These are phyloP conservation scores for Cucumis variabilis DNA, from an alignment of 331 rosid genomes.

Conservation along the genomic window DNA sequence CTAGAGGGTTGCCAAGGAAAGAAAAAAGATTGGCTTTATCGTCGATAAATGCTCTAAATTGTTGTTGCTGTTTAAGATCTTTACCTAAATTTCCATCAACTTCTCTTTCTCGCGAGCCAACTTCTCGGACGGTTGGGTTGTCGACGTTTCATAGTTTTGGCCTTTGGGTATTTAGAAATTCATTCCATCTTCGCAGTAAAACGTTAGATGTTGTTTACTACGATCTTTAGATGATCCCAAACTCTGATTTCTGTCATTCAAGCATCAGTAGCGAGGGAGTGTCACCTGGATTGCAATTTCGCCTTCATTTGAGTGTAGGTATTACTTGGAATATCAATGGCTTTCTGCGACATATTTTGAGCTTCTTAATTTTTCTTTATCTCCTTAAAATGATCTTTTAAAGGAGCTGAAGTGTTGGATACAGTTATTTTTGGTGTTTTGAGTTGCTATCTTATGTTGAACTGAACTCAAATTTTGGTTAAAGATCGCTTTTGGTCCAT, in stretches of 20 bases:
- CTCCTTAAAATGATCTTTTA: not conserved
- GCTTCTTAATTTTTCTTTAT: not conserved
- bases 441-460: not conserved
- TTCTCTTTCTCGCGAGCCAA: slow-evolving; percentile 6
- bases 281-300: not conserved
- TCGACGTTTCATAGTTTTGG: not conserved
- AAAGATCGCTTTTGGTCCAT: no score
- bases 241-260: not conserved
- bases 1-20: not conserved
- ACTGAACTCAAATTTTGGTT: not conserved
- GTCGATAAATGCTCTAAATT: not conserved
- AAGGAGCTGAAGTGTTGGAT: slow-evolving; percentile 11
- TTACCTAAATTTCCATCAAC: not conserved
- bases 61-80: not conserved
- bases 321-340: not conserved
- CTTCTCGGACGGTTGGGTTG: slow-evolving; percentile 11
- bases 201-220: not conserved
- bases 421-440: not conserved
- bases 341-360: not conserved
- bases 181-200: not conserved
- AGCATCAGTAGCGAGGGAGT: not conserved
- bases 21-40: not conserved
- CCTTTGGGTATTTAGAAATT: slow-evolving; percentile 10
- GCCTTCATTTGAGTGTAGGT: not conserved
- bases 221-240: not conserved